These are phyloP conservation scores for Prunella vulgaris DNA, from an alignment of 257 asterid genomes.

Conservation along the genomic window DNA sequence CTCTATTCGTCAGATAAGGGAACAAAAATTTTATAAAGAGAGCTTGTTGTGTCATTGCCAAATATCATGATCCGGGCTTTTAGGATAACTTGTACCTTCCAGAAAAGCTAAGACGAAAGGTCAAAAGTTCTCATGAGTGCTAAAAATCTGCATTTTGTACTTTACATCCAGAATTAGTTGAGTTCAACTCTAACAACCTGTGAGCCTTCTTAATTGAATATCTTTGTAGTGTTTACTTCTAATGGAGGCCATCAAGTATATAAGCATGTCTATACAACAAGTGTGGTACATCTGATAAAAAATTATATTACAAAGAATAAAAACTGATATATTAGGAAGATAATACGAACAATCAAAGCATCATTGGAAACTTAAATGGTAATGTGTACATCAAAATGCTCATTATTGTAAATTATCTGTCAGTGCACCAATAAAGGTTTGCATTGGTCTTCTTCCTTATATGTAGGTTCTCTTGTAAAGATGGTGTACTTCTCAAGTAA, in stretches of 20 bases:
- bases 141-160: neutral
- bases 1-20: neutral
- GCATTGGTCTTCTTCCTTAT: slow-evolving; percentile 8
- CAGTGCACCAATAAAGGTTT: slow-evolving; percentile 3
- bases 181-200: neutral
- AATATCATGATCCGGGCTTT: neutral
- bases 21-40: neutral
- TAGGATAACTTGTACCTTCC: neutral
- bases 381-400: neutral
- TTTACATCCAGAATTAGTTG: neutral
- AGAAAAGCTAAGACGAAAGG: neutral
- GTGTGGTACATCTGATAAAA: neutral
- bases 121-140: neutral
- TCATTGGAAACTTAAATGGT: slow-evolving; percentile 7
- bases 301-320: neutral
- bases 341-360: neutral
- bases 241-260: neutral
- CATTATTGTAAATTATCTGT: neutral
- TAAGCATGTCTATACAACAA: neutral
- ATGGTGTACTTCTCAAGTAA: slow-evolving; percentile 59
- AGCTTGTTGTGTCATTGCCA: neutral
- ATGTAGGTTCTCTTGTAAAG: slow-evolving; percentile 75
- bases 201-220: neutral
- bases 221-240: neutral
- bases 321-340: neutral